Evolutionary conservation across 495 filamentous ascomycete genomes (phyloP).

Genomic region (Chaetomium fimeti): DNA sequence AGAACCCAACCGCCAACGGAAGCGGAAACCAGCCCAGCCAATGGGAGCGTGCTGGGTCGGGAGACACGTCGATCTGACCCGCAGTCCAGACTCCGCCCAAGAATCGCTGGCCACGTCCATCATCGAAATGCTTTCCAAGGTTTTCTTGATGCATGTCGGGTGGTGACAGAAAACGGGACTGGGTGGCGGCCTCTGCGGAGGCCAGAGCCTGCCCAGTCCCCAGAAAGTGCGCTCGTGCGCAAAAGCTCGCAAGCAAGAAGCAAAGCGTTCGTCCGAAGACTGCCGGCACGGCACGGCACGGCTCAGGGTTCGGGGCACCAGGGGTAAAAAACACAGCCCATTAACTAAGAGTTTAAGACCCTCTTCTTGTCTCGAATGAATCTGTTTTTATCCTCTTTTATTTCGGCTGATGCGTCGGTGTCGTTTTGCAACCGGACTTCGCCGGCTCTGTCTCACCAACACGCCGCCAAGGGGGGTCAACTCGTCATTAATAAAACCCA

Average conservation of each 20-base stretch:
- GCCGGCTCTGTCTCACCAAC: too few relatives aligned
- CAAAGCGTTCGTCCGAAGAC: conserved; percentile 15
- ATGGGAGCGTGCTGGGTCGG: conserved; percentile 5
- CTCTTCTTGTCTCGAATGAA: not conserved
- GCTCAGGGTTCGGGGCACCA: not conserved
- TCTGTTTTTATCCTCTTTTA: not conserved
- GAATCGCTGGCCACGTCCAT: conserved; percentile 15
- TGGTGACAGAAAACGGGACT: conserved; percentile 15
- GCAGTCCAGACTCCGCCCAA: conserved; percentile 14
- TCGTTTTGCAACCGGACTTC: not conserved
- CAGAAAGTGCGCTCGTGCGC: too few relatives aligned
- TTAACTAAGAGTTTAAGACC: not conserved
- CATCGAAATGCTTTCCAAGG: not conserved
- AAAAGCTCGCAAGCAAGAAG: conserved; percentile 6
- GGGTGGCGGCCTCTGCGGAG: conserved; percentile 23
- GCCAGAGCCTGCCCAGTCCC: not conserved
- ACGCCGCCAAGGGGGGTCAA: too few relatives aligned
- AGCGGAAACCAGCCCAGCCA: conserved; percentile 24
- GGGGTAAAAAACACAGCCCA: conserved; percentile 7
- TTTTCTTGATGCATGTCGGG: conserved; percentile 6
- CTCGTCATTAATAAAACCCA: not conserved
- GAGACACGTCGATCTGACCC: conserved; percentile 22
- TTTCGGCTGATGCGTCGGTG: not conserved
- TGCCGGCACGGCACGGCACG: conserved; percentile 17
- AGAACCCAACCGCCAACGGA: conserved; percentile 27